Base-by-base conservation (phyloP, 495 filamentous ascomycete species). In the Penicillium turbatum region DNA sequence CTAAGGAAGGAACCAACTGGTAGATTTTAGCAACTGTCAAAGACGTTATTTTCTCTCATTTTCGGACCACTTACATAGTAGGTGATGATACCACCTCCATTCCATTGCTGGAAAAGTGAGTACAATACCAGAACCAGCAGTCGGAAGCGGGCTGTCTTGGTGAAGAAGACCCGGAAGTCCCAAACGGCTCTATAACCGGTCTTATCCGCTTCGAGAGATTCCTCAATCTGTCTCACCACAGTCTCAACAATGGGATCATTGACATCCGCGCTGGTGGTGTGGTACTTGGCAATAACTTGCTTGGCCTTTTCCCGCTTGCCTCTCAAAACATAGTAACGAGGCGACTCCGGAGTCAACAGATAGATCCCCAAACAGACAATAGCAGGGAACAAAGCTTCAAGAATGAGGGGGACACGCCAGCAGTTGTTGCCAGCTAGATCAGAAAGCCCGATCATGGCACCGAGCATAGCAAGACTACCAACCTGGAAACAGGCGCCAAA, bases 91-190 rank as follows among this genome's bases (percentile, higher is more conserved):
- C 69, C 60, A 16, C 73, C 70, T 10, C 73, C 70, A 51, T 74
- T 74, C 73, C 73, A 75, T 49, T 72, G 67, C 45, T 76, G 73
- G 53, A 76, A 76, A 31, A 73, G 38, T 0, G 70, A 73, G 59
- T 74, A 76, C 13, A 75, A 60, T 21, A 66, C 43, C 15, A 74
- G 45, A 9, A 72, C 67, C 12, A 73, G 48, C n/a, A 73, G 47
- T 38, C 73, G 63, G 47, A 59, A 74, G 17, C 65, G 64, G 34
- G 66, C 68, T 11, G 56, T 49, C 48, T 64, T 63, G 17, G 61
- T 70, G 53, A 72, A 65, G 53, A 76, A 74, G 5, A 69, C 68
- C 6, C 70, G 60, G 48, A 63, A 74, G 46, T 73, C 69, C 70
- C 69, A 76, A 44, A 67, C 66, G 15, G 57, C 50, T 8, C 56